Evolutionary conservation across 805 yeast genomes (phyloP), one percentile per base, ranked within the genome.

Genomic region (Kuraishia ogatae): DNA sequence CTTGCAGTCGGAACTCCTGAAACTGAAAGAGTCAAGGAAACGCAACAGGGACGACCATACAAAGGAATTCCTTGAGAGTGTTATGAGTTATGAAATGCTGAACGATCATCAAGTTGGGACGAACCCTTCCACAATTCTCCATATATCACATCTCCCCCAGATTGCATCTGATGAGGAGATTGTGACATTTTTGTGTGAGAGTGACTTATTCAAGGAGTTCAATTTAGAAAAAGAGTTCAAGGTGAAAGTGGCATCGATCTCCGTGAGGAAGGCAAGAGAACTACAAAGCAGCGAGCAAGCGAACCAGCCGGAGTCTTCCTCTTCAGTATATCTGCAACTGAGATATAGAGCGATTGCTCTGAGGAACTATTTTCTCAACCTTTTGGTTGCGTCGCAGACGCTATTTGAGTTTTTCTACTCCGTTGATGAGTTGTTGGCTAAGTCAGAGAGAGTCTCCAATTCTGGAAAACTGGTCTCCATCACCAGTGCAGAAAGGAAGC

Each of bases 371-470:
- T 67, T 79, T 55, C 69, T 79, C n/a, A 79, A 79, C 62, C 64
- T 79, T 55, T 75, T 81, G 13, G 83, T 81, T 13, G 83, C 83
- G 2, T 77, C 81, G 7, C 78, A 81, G 49, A 79, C 83, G 0
- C 76, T 80, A 7, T 71, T 75, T 56, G 83, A 79, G 60, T 79
- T 76, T 61, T 73, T 77, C 57, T 59, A 72, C 50, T 70, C 71
- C 58, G 57, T 71, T 2, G 75, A 71, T 54, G 68, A 65, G 13
- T 55, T 74, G 20, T 22, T 57, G 39, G 50, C 28, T 3, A 53
- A 51, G 24, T 49, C 51, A 17, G 26, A 20, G 10, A 39, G 51
- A 73, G 71, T 60, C 58, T 24, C 43, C 21, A 22, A 53, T 15
- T 22, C 50, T 13, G 23, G 54, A 52, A 21, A 48, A 56, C 26